Evolutionary conservation across 179 eudicot genomes (phyloP).

Genomic region (Actinidia arguta): DNA sequence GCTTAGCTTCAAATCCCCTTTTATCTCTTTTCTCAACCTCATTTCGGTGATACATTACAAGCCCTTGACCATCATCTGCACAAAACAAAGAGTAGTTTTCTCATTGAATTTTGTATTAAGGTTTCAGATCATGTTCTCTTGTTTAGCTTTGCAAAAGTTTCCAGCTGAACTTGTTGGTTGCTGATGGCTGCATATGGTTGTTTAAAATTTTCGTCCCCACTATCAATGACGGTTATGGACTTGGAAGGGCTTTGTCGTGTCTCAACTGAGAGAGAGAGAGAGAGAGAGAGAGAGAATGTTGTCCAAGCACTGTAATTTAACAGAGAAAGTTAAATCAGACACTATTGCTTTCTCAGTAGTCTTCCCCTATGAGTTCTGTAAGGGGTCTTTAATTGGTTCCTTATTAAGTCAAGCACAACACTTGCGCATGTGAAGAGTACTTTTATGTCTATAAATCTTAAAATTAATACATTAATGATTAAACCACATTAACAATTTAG

Average conservation of each 20-base stretch:
- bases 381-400: too few species aligned
- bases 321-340: too few species aligned
- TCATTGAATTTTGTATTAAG: too few species aligned
- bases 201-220: not conserved
- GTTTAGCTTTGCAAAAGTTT: not conserved
- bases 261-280: not conserved
- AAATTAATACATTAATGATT: not conserved
- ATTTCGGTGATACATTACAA: too few species aligned
- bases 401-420: not conserved
- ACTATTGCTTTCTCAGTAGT: not conserved
- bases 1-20: not conserved
- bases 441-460: not conserved
- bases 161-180: not conserved
- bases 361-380: not conserved
- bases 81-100: too few species aligned
- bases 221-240: not conserved
- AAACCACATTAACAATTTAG: too few species aligned
- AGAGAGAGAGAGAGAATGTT: not conserved
- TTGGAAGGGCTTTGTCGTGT: not conserved
- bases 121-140: not conserved
- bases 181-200: not conserved
- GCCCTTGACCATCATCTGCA: too few species aligned
- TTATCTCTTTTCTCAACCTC: too few species aligned
- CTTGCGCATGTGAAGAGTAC: not conserved
- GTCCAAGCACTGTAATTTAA: not conserved